Conservation (phyloP, 2,329 filamentous ascomycete species). For the Ceratocystis huliohia region DNA sequence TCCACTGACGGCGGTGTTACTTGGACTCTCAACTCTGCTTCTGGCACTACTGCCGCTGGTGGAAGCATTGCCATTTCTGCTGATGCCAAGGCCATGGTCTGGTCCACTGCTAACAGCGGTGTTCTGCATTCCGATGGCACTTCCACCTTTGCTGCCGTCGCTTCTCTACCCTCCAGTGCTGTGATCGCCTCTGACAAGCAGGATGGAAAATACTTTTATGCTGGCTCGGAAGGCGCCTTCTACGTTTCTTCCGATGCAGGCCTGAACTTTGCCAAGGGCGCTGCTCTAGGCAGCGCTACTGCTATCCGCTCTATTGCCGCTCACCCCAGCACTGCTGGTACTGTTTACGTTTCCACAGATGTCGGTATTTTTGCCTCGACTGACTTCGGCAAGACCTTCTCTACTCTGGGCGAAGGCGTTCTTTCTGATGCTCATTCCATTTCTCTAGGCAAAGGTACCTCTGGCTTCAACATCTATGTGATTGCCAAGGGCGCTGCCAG, state of each 20-base stretch:
- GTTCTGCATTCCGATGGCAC: slow-evolving; percentile 12
- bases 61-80: slow-evolving; percentile 12
- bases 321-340: slow-evolving; percentile 45
- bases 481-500: slow-evolving; percentile 30
- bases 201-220: slow-evolving; percentile 42
- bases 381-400: slow-evolving; percentile 39
- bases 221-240: slow-evolving; percentile 33
- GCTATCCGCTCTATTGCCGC: slow-evolving; percentile 43
- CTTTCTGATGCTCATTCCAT: slow-evolving; percentile 32
- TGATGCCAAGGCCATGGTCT: slow-evolving; percentile 30
- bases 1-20: slow-evolving; percentile 14
- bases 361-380: slow-evolving; percentile 42
- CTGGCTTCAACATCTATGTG: slow-evolving; percentile 27
- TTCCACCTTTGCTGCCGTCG: slow-evolving; percentile 8
- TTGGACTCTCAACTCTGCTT: slow-evolving; percentile 9
- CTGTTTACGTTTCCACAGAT: slow-evolving; percentile 46
- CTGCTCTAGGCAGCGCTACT: slow-evolving; percentile 31
- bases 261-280: slow-evolving; percentile 33
- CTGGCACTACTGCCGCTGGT: slow-evolving; percentile 14
- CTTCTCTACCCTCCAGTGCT: slow-evolving; percentile 23
- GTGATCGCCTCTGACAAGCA: slow-evolving; percentile 43
- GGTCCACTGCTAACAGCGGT: slow-evolving; percentile 14
- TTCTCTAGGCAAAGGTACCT: slow-evolving; percentile 34
- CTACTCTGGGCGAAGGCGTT: slow-evolving; percentile 29
- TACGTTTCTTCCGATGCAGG: slow-evolving; percentile 41